Base-by-base conservation (phyloP, 176 grass and related monocot species). In the Dactylis glomerata region DNA sequence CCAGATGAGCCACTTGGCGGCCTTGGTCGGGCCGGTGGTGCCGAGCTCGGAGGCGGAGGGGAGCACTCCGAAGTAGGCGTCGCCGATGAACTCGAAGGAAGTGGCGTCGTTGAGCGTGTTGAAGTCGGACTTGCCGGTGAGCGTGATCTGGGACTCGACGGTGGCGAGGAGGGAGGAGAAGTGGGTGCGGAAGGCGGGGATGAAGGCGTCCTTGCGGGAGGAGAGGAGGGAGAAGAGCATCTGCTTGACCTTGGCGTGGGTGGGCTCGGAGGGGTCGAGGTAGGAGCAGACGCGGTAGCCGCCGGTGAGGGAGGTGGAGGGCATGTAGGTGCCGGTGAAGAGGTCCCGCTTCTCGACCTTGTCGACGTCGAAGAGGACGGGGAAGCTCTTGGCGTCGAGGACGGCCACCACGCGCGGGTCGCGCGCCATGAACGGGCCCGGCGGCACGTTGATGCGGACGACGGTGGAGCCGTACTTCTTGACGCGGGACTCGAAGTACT, bases 281-380 rank as follows among this genome's bases (percentile, higher is more conserved):
- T 95, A 95, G 67, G 93, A 55, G 79, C 82, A 86, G 49, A 92
- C 85, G 45, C 90, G 93, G 93, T 86, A 86, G 42, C 93, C 93
- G 70, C 90, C 90, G 46, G 90, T 92, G 79, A 95, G 82, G n/a
- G 75, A 75, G 84, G 88, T 79, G 85, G 89, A 90, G 5, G 90
- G 90, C 70, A 92, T 87, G 90, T 90, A 95, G 34, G 92, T 95
- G 62, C 93, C 90, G 31, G 86, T 88, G 68, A 95, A 88, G 28
- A 92, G 47, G 85, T 92, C 41, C 78, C 68, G 86, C 87, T 92
- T 95, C 90, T 95, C 93, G 11, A 92, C 93, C 88, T 92, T 90
- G 85, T 70, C 41, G 59, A 90, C 62, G 88, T 92, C 93, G 52
- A 95, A 95, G 17, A 95, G 90, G 6, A 92, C 80, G 33, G 90